Evolutionary conservation across 139 green algal genomes (phyloP).

Genomic region (Chlamydomonas sphaeroides): DNA sequence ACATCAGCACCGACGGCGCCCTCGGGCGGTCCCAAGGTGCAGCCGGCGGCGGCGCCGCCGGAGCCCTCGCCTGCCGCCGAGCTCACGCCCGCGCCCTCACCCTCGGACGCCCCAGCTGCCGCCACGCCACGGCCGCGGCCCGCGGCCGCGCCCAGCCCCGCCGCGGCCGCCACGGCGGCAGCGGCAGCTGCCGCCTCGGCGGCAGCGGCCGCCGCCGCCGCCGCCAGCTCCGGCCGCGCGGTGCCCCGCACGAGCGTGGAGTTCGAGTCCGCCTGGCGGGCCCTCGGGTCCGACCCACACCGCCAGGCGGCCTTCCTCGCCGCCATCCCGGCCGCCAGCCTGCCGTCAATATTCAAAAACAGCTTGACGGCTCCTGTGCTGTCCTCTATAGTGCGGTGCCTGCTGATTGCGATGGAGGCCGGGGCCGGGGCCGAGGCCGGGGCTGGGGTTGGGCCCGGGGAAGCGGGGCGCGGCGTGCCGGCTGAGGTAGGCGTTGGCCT

Average conservation of each 20-base stretch:
- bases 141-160: not conserved
- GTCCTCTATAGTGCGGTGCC: constrained; percentile 9
- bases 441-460: not conserved
- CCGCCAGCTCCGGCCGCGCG: not conserved
- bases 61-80: not conserved
- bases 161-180: not conserved
- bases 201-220: constrained; percentile 25
- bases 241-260: constrained; percentile 60
- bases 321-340: constrained; percentile 53
- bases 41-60: not conserved
- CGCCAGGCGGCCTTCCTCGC: constrained; percentile 68
- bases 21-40: not conserved
- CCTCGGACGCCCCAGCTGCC: not conserved
- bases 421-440: not conserved
- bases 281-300: constrained; percentile 51
- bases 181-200: not conserved
- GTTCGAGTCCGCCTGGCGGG: constrained; percentile 78
- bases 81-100: too few species aligned
- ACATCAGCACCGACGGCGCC: not conserved
- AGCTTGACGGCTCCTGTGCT: constrained; percentile 68
- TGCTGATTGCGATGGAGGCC: constrained; percentile 28
- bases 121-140: not conserved
- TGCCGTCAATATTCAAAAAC: constrained; percentile 71
- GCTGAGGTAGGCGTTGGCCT: constrained; percentile 26
- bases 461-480: not conserved